Conservation (phyloP, 1,284 basidiomycete species). For the Exobasidium rhododendri region DNA sequence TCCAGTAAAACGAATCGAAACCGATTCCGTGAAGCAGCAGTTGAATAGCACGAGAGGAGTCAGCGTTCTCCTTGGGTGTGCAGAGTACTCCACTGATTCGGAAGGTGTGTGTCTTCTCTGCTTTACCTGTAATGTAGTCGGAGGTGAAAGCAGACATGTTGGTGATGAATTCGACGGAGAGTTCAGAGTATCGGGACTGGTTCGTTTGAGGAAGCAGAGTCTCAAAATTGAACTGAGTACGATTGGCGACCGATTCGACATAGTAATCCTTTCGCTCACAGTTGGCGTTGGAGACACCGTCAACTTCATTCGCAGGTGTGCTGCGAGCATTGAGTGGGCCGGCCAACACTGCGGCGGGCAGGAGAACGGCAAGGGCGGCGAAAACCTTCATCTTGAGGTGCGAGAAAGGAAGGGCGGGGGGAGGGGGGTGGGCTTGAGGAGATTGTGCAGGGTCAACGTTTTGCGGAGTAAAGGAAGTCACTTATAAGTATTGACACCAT, state of each 20-base stretch:
- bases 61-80: conserved; percentile 38
- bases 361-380: neutral
- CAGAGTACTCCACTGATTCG: conserved; percentile 37
- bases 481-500: too few relatives aligned
- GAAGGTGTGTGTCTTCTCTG: conserved; percentile 21
- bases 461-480: neutral
- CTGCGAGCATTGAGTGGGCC: neutral
- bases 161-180: conserved; percentile 22
- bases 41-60: conserved; percentile 27
- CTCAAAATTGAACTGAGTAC: conserved; percentile 11
- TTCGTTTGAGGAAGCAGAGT: conserved; percentile 12
- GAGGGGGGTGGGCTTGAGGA: neutral
- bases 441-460: neutral
- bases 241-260: conserved; percentile 15
- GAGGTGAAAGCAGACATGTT: conserved; percentile 21
- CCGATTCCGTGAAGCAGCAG: conserved; percentile 46
- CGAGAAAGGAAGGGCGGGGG: neutral
- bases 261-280: conserved; percentile 15
- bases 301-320: conserved; percentile 13
- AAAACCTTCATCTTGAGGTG: too few relatives aligned
- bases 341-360: neutral
- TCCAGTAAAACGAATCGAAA: conserved; percentile 19
- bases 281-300: conserved; percentile 13
- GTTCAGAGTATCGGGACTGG: conserved; percentile 18
- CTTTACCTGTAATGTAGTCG: conserved; percentile 21